These are phyloP conservation scores for Cytospora schulzeri DNA, from an alignment of 2,329 filamentous ascomycete genomes.

Conservation along the genomic window DNA sequence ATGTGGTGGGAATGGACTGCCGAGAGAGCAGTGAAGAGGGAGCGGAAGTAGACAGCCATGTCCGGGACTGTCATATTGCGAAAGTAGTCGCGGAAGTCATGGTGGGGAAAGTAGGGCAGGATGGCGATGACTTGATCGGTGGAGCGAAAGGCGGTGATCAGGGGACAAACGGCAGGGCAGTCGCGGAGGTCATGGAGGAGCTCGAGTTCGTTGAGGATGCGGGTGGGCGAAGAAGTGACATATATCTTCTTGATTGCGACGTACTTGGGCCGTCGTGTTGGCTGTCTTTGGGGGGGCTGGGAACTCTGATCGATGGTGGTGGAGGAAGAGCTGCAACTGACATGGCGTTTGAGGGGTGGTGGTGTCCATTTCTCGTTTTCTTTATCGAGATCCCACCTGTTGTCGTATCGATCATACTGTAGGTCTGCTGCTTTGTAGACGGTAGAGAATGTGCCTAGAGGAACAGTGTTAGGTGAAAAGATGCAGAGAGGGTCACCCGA, in stretches of 20 bases:
- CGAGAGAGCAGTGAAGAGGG: constrained; percentile 80
- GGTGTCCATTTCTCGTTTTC: constrained; percentile 68
- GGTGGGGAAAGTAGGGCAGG: constrained; percentile 92
- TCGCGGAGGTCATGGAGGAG: constrained; percentile 84
- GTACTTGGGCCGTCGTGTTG: constrained; percentile 59
- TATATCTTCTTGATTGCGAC: constrained; percentile 99
- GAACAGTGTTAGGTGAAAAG: constrained; percentile 19
- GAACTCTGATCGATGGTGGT: constrained; percentile 26
- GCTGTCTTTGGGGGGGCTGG: constrained; percentile 28
- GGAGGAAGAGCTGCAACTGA: constrained; percentile 34
- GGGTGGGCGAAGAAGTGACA: constrained; percentile 89
- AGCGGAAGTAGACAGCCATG: constrained; percentile 86
- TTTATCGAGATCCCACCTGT: constrained; percentile 80
- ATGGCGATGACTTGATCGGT: constrained; percentile 95
- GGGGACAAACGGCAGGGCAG: constrained; percentile 83
- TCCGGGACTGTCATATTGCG: constrained; percentile 83
- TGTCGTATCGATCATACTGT: constrained; percentile 78
- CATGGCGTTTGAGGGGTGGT: constrained; percentile 62
- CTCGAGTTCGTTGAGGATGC: constrained; percentile 95
- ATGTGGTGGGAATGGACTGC: constrained; percentile 84
- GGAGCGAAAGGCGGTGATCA: constrained; percentile 95
- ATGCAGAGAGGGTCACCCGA: not conserved
- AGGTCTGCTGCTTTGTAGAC: constrained; percentile 98
- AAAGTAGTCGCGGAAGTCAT: constrained; percentile 94
- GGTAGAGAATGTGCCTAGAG: constrained; percentile 91